phyloP scores from a whole-genome alignment of 1,284 basidiomycete genomes.

The Amylostereum areolatum region DNA sequence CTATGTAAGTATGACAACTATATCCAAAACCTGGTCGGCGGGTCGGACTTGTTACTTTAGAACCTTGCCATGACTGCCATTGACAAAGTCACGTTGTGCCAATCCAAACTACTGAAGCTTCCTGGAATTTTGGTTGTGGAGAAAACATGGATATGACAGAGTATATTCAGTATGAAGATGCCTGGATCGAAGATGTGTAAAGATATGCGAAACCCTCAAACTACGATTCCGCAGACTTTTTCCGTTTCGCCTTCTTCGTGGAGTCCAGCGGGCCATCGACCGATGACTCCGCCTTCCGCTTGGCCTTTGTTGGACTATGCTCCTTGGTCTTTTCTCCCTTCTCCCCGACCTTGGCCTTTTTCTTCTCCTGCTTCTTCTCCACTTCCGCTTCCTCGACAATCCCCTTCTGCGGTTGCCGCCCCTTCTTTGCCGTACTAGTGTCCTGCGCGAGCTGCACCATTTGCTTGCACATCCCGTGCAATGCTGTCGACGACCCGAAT shows the following conservation, averaged over 20 bases:
- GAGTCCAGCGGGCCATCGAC: neutral
- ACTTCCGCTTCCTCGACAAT: conserved; percentile 7
- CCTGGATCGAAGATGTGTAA: too few species aligned
- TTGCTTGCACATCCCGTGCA: conserved; percentile 47
- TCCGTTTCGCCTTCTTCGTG: neutral
- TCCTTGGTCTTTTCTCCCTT: neutral
- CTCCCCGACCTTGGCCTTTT: conserved; percentile 5
- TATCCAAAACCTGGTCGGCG: too few species aligned
- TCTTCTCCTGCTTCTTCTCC: conserved; percentile 6
- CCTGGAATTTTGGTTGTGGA: too few species aligned
- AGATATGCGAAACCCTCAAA: too few species aligned
- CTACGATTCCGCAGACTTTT: neutral
- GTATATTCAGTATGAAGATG: too few species aligned
- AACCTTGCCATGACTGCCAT: too few species aligned
- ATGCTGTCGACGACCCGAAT: conserved; percentile 37
- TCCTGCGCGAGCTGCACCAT: conserved; percentile 23
- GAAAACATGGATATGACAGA: too few species aligned
- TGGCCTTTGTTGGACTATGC: conserved; percentile 14
- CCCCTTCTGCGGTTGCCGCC: conserved; percentile 8
- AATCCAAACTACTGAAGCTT: too few species aligned
- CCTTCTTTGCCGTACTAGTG: neutral
- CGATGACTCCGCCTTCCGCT: conserved; percentile 34
- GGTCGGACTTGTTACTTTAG: too few species aligned
- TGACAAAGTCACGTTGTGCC: too few species aligned
- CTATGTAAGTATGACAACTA: too few species aligned